A percentile compares a stretch with the other conserved stretches of the same genome.
Evolutionary conservation across 139 green algal genomes (phyloP).

Genomic region (Volvox africanus): DNA sequence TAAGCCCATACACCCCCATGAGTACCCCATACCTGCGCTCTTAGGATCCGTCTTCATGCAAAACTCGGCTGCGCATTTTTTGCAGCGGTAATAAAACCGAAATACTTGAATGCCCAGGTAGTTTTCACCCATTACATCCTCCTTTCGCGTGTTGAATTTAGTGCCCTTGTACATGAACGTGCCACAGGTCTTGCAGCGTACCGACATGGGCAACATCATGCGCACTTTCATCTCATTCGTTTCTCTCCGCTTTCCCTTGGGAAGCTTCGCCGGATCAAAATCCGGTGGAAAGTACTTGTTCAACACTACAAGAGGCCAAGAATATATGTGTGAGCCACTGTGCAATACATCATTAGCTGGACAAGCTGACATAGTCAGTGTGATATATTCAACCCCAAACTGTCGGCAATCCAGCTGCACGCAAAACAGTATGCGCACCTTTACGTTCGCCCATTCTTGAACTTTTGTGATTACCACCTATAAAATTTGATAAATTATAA

Average conservation of each 20-base stretch:
- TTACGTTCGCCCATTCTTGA: constrained; percentile 65
- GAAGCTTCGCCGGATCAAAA: constrained; percentile 93
- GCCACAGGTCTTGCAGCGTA: constrained; percentile 96
- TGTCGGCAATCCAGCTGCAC: not conserved
- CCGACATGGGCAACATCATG: constrained; percentile 98
- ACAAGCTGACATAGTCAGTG: too few relatives aligned
- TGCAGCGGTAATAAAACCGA: constrained; percentile 97
- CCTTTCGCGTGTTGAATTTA: constrained; percentile 98
- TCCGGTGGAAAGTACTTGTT: constrained; percentile 89
- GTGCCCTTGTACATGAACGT: constrained; percentile 99
- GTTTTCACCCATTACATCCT: constrained; percentile 91
- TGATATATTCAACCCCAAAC: not conserved
- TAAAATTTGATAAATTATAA: not conserved
- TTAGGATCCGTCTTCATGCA: constrained; percentile 98
- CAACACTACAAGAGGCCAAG: constrained; percentile 52
- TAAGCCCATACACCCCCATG: too few relatives aligned
- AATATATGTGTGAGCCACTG: not conserved
- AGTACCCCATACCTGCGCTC: constrained; percentile 62
- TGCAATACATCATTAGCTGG: too few relatives aligned
- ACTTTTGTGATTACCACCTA: not conserved
- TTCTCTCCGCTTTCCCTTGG: constrained; percentile 75
- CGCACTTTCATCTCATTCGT: constrained; percentile 94
- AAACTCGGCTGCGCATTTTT: constrained; percentile 92
- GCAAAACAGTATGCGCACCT: not conserved
- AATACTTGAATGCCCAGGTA: constrained; percentile 96